A percentile compares a stretch with the other conserved stretches of the same genome.
These are phyloP conservation scores for Fragaria nilgerrensis DNA, from an alignment of 306 rosid species.

Conservation along the genomic window DNA sequence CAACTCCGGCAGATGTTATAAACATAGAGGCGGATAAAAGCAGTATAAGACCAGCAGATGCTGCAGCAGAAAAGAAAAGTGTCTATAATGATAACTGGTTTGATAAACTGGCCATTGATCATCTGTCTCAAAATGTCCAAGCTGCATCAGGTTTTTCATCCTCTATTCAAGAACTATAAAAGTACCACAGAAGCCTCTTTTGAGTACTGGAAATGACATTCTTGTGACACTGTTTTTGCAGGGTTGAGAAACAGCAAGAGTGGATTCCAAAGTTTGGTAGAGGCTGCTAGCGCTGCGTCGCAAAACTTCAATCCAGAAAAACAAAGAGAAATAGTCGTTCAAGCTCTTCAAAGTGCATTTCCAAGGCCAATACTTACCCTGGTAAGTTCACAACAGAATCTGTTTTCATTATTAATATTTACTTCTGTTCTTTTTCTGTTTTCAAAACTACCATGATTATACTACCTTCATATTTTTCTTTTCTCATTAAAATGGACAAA, in stretches of 20 bases:
- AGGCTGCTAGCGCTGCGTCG: constrained; percentile 58
- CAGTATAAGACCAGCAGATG: constrained; percentile 5
- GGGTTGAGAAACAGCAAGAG: constrained; percentile 63
- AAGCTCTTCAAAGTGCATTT: constrained; percentile 63
- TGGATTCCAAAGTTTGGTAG: constrained; percentile 76
- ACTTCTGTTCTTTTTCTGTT: not conserved
- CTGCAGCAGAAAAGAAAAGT: constrained; percentile 10
- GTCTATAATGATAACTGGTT: constrained; percentile 62
- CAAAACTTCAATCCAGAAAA: constrained; percentile 40
- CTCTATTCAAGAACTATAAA: not conserved
- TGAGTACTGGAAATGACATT: not conserved
- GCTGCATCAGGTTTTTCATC: constrained; percentile 64
- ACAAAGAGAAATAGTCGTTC: constrained; percentile 51
- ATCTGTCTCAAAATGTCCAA: constrained; percentile 71
- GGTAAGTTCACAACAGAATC: constrained; percentile 35
- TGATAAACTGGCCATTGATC: constrained; percentile 62
- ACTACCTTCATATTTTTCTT: not conserved
- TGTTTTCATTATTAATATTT: not conserved
- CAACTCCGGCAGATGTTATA: constrained; percentile 34
- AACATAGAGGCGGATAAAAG: not conserved
- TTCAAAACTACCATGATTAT: not conserved
- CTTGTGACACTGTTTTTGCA: constrained; percentile 15
- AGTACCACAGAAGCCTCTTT: not conserved
- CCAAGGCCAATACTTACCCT: constrained; percentile 60
- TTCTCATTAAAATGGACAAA: not conserved